A percentile compares a stretch with the other conserved stretches of the same genome.
Evolutionary conservation across 2,329 filamentous ascomycete species (phyloP).

Genomic region (Colletotrichum sidae): DNA sequence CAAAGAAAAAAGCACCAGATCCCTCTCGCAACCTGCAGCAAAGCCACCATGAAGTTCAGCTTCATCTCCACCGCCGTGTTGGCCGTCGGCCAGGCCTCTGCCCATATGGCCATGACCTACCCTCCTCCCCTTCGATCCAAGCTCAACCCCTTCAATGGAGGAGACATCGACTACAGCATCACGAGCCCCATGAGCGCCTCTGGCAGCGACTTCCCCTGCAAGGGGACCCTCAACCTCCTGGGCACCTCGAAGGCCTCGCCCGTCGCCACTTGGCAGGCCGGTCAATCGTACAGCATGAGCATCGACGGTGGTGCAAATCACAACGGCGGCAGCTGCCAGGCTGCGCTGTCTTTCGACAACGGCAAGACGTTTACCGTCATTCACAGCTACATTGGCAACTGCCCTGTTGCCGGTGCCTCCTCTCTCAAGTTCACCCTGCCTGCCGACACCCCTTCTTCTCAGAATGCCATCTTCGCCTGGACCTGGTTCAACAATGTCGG

Average conservation of each 20-base stretch:
- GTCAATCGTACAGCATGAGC: slow-evolving; percentile 71
- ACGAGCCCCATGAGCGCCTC: slow-evolving; percentile 71
- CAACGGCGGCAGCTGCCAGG: slow-evolving; percentile 80
- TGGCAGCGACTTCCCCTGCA: slow-evolving; percentile 81
- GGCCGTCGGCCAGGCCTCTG: slow-evolving; percentile 57
- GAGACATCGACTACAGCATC: slow-evolving; percentile 76
- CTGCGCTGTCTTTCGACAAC: slow-evolving; percentile 79
- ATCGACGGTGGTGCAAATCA: slow-evolving; percentile 73
- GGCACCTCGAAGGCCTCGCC: slow-evolving; percentile 62
- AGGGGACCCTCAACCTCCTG: slow-evolving; percentile 67
- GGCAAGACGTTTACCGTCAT: slow-evolving; percentile 78
- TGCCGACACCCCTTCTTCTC: slow-evolving; percentile 64
- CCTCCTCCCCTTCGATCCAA: slow-evolving; percentile 66
- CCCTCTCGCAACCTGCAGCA: slow-evolving; percentile 10
- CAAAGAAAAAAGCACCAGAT: background rate
- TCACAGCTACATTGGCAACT: slow-evolving; percentile 67
- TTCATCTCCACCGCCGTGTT: slow-evolving; percentile 45
- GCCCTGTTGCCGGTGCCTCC: slow-evolving; percentile 57
- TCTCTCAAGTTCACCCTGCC: slow-evolving; percentile 76
- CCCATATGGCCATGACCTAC: slow-evolving; percentile 67
- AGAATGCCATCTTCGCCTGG: slow-evolving; percentile 78
- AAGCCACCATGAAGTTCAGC: slow-evolving; percentile 53
- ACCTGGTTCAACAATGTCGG: slow-evolving; percentile 82
- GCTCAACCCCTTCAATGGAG: slow-evolving; percentile 58
- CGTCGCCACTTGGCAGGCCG: slow-evolving; percentile 72